Base-by-base conservation (phyloP, 768 basidiomycete genomes). In the Termitomyces sp. region DNA sequence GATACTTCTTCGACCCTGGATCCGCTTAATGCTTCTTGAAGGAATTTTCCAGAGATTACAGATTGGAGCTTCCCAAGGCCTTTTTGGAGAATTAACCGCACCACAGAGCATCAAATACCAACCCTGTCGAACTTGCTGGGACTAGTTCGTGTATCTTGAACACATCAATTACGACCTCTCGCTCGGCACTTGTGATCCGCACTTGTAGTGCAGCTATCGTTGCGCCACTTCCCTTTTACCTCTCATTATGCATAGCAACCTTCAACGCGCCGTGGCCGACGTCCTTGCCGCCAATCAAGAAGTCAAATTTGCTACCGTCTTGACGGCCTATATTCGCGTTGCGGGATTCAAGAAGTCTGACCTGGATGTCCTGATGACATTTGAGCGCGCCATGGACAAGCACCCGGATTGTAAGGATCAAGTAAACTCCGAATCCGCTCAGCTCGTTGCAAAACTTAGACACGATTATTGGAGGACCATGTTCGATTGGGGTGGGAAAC, bases 251-350 rank as follows among this genome's bases (percentile, higher is more conserved):
- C 59, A 50, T 41, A 66, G 59, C 37, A 68, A 66, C 47, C 57
- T 68, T 45, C 60, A 66, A 39, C 65, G 58, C 33, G 65, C 65
- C 1, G 55, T 65, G 22, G 54, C 62, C 33, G 51, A 64, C 16
- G 64, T 68, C 24, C 54, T 68, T 18, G 51, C 61, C 22, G 48
- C 62, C 4, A 56, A 64, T 6, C 57, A 68, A 56, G 58, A 60
- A 18, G 63, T 65, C 48, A 51, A 52, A 39, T 57, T 65, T 24
- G 44, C 26, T 42, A 68, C 61, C 34, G 62, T 68, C 15, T 50
- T 65, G 10, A 45, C 48, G 4, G 63, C 63, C 36, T 66, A 68
- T 53, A 36, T 63, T 24, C 54, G 50, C 16, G 29, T 62, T 7
- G 64, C 61, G 10, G 61, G 61, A 37, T 64, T 64, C 51, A 52